Conservation (phyloP, 306 rosid genomes). For the Erythrophleum fordii region DNA sequence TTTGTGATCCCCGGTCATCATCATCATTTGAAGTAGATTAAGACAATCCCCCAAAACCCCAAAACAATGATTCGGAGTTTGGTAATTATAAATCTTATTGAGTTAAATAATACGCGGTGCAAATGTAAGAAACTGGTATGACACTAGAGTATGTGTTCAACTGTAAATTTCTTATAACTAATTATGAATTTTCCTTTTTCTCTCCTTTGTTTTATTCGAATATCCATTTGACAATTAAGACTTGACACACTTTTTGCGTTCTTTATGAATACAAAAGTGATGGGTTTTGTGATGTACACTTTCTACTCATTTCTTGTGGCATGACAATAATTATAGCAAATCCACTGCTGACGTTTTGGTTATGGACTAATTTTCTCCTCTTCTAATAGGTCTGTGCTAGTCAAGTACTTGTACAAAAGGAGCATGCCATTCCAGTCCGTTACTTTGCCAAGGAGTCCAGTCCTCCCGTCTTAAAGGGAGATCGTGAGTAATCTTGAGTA, state of each 20-base stretch:
- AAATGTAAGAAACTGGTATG: not conserved
- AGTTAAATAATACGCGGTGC: not conserved
- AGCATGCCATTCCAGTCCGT: constrained; percentile 73
- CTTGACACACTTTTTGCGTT: not conserved
- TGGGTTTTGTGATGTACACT: not conserved
- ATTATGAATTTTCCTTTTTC: not conserved
- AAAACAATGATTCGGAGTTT: not conserved
- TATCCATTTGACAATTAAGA: not conserved
- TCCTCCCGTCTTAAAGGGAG: constrained; percentile 83
- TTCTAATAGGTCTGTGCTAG: constrained; percentile 62
- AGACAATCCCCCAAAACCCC: not conserved
- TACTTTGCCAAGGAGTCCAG: constrained; percentile 73
- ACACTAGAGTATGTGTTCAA: not conserved
- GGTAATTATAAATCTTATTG: not conserved
- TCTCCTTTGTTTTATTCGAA: not conserved
- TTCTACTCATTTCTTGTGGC: not conserved
- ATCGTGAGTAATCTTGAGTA: constrained; percentile 59
- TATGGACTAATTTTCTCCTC: not conserved
- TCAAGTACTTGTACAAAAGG: constrained; percentile 66
- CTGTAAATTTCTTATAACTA: not conserved
- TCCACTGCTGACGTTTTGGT: not conserved
- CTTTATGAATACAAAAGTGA: not conserved
- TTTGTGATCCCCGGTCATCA: not conserved
- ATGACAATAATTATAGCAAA: not conserved
- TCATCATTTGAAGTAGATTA: not conserved